A percentile compares a stretch with the other conserved stretches of the same genome.
Evolutionary conservation across 2,329 filamentous ascomycete genomes (phyloP).

Genomic region (Cordyceps farinosa): DNA sequence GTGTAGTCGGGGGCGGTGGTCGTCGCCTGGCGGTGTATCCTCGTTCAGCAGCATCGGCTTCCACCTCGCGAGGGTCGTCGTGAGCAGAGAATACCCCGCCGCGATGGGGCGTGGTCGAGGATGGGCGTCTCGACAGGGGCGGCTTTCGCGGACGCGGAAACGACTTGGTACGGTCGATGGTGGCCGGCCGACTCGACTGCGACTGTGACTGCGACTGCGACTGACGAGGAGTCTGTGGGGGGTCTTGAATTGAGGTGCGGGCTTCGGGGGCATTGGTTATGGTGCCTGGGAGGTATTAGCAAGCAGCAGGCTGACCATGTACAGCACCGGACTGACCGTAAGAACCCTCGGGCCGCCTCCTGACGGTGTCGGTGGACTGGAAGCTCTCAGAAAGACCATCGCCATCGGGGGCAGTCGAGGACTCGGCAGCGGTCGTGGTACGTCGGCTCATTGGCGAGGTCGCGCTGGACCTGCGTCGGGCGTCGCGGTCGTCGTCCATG

Average conservation of each 20-base stretch:
- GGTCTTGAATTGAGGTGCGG: background rate
- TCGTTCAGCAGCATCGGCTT: constrained; percentile 58
- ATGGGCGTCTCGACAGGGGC: constrained; percentile 66
- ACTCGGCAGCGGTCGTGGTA: constrained; percentile 38
- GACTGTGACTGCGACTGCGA: constrained; percentile 12
- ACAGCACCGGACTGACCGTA: constrained; percentile 49
- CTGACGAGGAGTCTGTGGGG: constrained; percentile 13
- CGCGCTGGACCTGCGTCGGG: constrained; percentile 15
- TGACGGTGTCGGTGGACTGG: constrained; percentile 58
- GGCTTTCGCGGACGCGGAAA: constrained; percentile 64
- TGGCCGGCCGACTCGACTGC: constrained; percentile 37
- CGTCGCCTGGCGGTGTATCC: constrained; percentile 34
- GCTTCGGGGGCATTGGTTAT: constrained; percentile 21
- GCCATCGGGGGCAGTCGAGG: constrained; percentile 35
- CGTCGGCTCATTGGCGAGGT: constrained; percentile 49
- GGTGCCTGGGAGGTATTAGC: constrained; percentile 29
- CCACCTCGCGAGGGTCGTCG: constrained; percentile 78
- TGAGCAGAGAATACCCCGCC: constrained; percentile 89
- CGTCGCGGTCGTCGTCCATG: constrained; percentile 9
- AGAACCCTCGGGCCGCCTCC: constrained; percentile 51
- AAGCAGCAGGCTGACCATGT: background rate
- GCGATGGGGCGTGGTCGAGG: constrained; percentile 74
- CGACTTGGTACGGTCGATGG: constrained; percentile 46
- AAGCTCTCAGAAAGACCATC: constrained; percentile 51
- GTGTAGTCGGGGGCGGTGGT: constrained; percentile 29